phyloP scores from a whole-genome alignment of 805 yeast genomes.

The Wickerhamomyces pijperi region DNA sequence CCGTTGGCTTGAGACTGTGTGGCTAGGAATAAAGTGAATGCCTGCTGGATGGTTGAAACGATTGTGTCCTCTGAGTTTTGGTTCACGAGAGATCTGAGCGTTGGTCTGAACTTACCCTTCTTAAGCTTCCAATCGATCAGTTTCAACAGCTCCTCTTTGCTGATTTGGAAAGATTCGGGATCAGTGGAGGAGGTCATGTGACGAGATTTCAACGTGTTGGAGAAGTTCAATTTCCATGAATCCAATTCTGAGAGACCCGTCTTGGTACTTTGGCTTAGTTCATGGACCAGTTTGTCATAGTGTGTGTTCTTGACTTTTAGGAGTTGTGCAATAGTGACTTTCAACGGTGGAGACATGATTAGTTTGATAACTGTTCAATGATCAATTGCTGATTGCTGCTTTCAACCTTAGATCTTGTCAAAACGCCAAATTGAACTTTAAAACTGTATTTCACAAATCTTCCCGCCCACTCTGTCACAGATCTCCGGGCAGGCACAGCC shows the following conservation, averaged over 20 bases:
- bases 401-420: too few relatives aligned
- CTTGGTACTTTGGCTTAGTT: slow-evolving; percentile 2
- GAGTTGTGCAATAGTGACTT: background rate
- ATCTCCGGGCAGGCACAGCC: too few relatives aligned
- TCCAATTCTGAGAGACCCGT: slow-evolving; percentile 9
- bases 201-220: slow-evolving; percentile 1
- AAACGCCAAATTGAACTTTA: too few relatives aligned
- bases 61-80: slow-evolving; percentile 12
- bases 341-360: background rate
- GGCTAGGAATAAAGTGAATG: slow-evolving; percentile 5
- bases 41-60: slow-evolving; percentile 3
- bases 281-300: background rate
- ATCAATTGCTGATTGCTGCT: background rate
- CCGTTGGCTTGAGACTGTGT: background rate
- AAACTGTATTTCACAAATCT: too few relatives aligned
- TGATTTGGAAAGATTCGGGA: slow-evolving; percentile 2
- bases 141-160: slow-evolving; percentile 12
- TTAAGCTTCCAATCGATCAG: slow-evolving; percentile 18
- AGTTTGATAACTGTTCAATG: background rate
- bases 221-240: slow-evolving; percentile 11
- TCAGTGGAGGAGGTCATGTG: too few relatives aligned
- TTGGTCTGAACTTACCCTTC: slow-evolving; percentile 19
- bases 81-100: slow-evolving; percentile 11
- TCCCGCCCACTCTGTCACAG: too few relatives aligned
- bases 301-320: background rate